Evolutionary conservation across 2,329 filamentous ascomycete species (phyloP), one percentile per base, ranked within the genome.

Genomic region (Beauveria australis): DNA sequence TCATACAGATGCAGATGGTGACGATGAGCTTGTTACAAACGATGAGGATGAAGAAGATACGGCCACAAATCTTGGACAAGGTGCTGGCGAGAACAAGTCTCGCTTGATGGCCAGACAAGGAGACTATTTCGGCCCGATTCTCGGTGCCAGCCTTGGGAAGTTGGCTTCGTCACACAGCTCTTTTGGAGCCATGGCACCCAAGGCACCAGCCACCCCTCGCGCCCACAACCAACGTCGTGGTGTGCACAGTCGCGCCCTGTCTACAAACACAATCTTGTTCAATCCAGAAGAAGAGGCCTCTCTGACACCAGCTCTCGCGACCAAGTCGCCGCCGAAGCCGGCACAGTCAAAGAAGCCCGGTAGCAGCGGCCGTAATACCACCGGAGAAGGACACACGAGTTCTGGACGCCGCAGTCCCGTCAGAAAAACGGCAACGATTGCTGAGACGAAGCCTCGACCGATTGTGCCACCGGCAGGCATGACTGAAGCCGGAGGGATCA

Each of bases 11-110:
- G 90, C 87, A 7, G 91, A 96, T 69, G 91, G 91, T 0, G 92
- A 97, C 67, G 92, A 96, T 67, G 92, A 97, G 72, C 78, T 92
- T n/a, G 82, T 89, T 14, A 92, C 89, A 3, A 89, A 92, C 60
- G 89, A 91, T 60, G 89, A 92, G 61, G 85, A 86, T 37, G 82
- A 87, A 47, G 82, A 84, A 60, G 80, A 85, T 54, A 77, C 79
- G 18, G 73, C 69, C 16, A 76, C 76, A 65, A 75, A 81, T 65
- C 71, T 69, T n/a, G 70, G 68, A 19, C 70, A 75, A 61, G 71
- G 71, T 56, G 65, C 66, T 46, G 65, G 65, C 59, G 68, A 66
- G n/a, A 65, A 66, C 18, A 67, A 65, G 28, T 64, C 64, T 61
- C 67, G 63, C 18, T 67, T 70, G 37, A 73, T 72, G 30, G 67